Evolutionary conservation across 257 asterid genomes (phyloP), one percentile per base, ranked within the genome.

Genomic region (Ophiorrhiza pumila): DNA sequence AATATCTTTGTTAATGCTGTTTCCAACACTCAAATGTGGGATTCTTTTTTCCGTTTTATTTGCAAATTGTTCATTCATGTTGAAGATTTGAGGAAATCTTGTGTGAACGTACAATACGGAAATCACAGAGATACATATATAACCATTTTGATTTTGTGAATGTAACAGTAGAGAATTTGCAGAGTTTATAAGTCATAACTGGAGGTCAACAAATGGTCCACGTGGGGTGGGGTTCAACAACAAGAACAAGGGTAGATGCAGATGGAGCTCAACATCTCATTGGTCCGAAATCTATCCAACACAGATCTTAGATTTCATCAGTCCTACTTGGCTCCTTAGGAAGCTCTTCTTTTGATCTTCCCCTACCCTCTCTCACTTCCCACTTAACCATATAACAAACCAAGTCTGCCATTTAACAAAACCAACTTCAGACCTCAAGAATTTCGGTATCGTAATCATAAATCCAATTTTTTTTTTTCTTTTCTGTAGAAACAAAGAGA

Each of bases 261-360:
- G 86, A 83, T 81, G 89, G 77, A 77, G 55, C 55, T 62, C 23
- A 63, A 69, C 31, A 81, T 79, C 80, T 74, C 69, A 87, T 85
- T 87, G 92, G 92, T 81, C 71, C 73, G 83, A 80, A 80, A 78
- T 85, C 87, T 81, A 87, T 87, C 90, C 86, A 59, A 9, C 69
- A 50, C 52, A 71, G 57, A 64, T 61, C 69, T 50, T 23, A 81
- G 87, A 83, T 87, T 85, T 78, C 89, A 86, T 77, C 74, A 43
- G 81, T 84, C 95, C 89, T 73, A 84, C 86, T 34, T 89, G 95
- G 88, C 91, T 77, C 76, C 82, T 34, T 77, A 14, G 59, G 43
- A 61, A 32, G 32, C 68, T 65, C 80, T 53, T 68, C 77, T 77
- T 76, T 76, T 77, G 81, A 82, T 80, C 75, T 71, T 76, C 69